Conservation (phyloP, 164 flowering plant species). For the Magnolia changhungtana region DNA sequence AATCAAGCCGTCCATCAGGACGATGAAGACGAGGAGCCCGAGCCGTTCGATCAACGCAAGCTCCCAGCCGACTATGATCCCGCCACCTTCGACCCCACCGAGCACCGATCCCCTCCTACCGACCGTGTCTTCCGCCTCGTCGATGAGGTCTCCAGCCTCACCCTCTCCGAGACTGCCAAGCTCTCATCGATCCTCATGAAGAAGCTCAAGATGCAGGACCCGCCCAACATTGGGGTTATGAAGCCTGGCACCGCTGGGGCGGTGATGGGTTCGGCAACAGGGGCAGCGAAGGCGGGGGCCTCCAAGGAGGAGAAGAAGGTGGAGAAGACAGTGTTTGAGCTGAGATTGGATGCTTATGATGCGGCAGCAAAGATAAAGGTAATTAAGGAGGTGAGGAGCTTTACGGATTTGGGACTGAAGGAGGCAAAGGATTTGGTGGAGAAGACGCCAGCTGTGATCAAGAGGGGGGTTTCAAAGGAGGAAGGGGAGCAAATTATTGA, state of each 20-base stretch:
- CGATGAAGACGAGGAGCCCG: slow-evolving; percentile 56
- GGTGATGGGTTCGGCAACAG: slow-evolving; percentile 39
- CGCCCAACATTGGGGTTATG: slow-evolving; percentile 63
- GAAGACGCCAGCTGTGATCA: slow-evolving; percentile 68
- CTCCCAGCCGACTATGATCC: slow-evolving; percentile 94
- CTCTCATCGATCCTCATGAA: slow-evolving; percentile 61
- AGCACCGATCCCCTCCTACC: slow-evolving; percentile 88
- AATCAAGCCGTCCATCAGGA: slow-evolving; percentile 21
- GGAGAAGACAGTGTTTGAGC: slow-evolving; percentile 75
- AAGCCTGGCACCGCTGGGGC: slow-evolving; percentile 48
- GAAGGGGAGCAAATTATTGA: slow-evolving; percentile 70
- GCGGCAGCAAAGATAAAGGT: slow-evolving; percentile 71
- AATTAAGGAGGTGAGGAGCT: slow-evolving; percentile 73
- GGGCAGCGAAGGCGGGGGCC: slow-evolving; percentile 24
- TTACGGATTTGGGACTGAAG: slow-evolving; percentile 80
- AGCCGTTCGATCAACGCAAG: slow-evolving; percentile 67
- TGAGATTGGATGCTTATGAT: slow-evolving; percentile 64
- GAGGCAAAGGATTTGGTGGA: slow-evolving; percentile 88
- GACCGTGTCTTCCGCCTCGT: slow-evolving; percentile 81
- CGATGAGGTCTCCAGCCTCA: slow-evolving; percentile 70
- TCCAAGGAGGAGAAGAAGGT: slow-evolving; percentile 66
- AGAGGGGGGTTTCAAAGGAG: slow-evolving; percentile 75
- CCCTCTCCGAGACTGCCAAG: slow-evolving; percentile 53
- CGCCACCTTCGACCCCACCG: slow-evolving; percentile 72
- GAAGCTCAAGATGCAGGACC: slow-evolving; percentile 64